Base-by-base conservation (phyloP, 2,329 filamentous ascomycete genomes). In the Mycogone perniciosa region DNA sequence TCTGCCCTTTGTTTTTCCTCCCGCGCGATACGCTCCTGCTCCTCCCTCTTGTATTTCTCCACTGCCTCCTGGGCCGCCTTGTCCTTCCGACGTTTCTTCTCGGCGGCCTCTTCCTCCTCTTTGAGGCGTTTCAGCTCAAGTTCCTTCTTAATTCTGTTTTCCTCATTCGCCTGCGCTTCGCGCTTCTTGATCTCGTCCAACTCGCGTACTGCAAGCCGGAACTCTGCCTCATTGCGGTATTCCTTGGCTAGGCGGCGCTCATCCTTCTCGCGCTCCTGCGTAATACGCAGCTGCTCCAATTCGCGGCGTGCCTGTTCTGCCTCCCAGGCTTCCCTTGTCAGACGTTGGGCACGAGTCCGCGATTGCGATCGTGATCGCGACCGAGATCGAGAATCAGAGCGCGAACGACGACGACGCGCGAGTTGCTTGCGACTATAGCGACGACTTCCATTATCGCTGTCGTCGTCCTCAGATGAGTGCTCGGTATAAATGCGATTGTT, bases 401-500 rank as follows among this genome's bases (percentile, higher is more conserved):
- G 58, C 13, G 60, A 66, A 10, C 60, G 61, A 31, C 59, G 59
- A 34, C 62, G 61, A 39, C 57, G 62, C 44, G 57, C 54, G 46
- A 67, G 47, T 51, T 65, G 64, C 49, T 44, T 51, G 31, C 48
- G 51, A 13, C 50, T 53, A 20, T 53, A 61, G 50, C 58, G 67
- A 44, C 60, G 63, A 38, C 62, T 60, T 33, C 65, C 64, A 30
- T 70, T 63, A 10, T 63, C 61, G 31, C 59, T 47, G 7, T 48
- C 41, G 2, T 70, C 69, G 11, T 71, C 69, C 34, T 76, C 75
- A 5, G 71, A 76, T 20, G 73, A 75, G 46, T 72, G 58, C 26
- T 75, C 70, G 53, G 76, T 76, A 57, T 77, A 75, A 51, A 79
- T 75, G 51, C 70, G 70, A 62, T 81, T 82, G 60, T 81, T 79